These are phyloP conservation scores for Apiotrichum brassicae DNA, from an alignment of 1,284 basidiomycete species.

Conservation along the genomic window DNA sequence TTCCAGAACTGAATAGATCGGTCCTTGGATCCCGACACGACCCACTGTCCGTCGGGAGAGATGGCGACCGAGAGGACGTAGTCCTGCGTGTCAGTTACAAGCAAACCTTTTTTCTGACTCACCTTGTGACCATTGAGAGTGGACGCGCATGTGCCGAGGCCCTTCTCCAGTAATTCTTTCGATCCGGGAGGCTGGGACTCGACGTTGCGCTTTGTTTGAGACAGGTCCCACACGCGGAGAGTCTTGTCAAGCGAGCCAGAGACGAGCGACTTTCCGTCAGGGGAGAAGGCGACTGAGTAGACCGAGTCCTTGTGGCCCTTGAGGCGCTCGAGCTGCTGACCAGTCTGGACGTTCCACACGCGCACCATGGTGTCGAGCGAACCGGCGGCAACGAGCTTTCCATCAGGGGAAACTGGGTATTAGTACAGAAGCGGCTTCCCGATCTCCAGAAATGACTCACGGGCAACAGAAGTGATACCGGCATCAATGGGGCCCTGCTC, in stretches of 20 bases:
- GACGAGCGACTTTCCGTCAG: conserved; percentile 67
- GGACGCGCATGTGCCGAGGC: conserved; percentile 59
- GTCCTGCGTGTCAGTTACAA: conserved; percentile 28
- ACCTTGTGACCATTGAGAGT: conserved; percentile 82
- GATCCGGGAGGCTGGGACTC: conserved; percentile 26
- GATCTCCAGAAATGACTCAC: conserved; percentile 26
- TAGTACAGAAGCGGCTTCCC: background rate
- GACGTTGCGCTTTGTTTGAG: conserved; percentile 38
- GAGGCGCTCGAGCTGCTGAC: conserved; percentile 65
- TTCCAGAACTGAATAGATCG: conserved; percentile 87
- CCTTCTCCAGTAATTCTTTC: conserved; percentile 44
- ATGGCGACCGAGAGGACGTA: conserved; percentile 56
- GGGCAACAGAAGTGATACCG: conserved; percentile 58
- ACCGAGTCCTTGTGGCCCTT: conserved; percentile 77
- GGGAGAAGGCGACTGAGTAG: conserved; percentile 78
- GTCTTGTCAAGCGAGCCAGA: conserved; percentile 82
- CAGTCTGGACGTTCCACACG: conserved; percentile 75
- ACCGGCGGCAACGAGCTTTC: conserved; percentile 72
- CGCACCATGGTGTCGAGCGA: conserved; percentile 76
- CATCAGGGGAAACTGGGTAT: conserved; percentile 68
- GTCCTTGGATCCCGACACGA: conserved; percentile 86
- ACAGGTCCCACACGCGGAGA: conserved; percentile 78
- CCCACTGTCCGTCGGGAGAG: conserved; percentile 76
- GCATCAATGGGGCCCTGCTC: conserved; percentile 59
- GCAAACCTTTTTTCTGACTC: conserved; percentile 18